Evolutionary conservation across 306 rosid genomes (phyloP), one percentile per base, ranked within the genome.

Genomic region (Cicer chorassanicum): DNA sequence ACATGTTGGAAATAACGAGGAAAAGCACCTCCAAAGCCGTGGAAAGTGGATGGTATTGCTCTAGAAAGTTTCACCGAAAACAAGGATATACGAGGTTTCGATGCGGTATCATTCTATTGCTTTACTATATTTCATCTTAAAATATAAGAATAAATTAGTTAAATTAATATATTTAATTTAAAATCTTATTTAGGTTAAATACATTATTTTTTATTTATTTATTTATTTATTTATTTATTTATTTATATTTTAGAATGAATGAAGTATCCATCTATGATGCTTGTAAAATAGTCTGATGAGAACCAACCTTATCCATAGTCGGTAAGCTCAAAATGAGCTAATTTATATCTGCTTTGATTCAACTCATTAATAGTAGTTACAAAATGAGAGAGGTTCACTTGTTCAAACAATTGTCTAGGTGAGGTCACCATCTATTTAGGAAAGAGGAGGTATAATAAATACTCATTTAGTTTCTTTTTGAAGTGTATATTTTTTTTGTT

Each of bases 1-100:
- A 29, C 39, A 9, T 14, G 1, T 56, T 36, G 78, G 63, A 64
- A 54, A 65, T 45, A 48, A 71, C 56, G 46, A 76, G 72, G 82
- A 72, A 48, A 76, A 11, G 29, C 41, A 15, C 45, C 43, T 10
- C 36, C 42, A 6, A 65, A 53, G 34, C 48, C 34, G 6, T 53
- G 60, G 29, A 53, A 53, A 51, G 9, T 40, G 19, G 78, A 56
- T 16, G 9, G 9, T 8, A 11, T 43, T 69, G 74, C 24, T 69
- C 48, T 8, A 34, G 21, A 75, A 75, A 63, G 71, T 38, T 70
- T 21, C 54, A 16, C 48, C 44, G 0, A 5, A 29, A 42, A 9
- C 70, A 19, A 61, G 39, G 8, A 1, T 16, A 8, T 46, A 59
- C 15, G 14, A 48, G 54, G 9, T 48, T 46, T 6, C 15, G 21